Base-by-base conservation (phyloP, 2,329 filamentous ascomycete genomes). In the Phialophora macrospora region DNA sequence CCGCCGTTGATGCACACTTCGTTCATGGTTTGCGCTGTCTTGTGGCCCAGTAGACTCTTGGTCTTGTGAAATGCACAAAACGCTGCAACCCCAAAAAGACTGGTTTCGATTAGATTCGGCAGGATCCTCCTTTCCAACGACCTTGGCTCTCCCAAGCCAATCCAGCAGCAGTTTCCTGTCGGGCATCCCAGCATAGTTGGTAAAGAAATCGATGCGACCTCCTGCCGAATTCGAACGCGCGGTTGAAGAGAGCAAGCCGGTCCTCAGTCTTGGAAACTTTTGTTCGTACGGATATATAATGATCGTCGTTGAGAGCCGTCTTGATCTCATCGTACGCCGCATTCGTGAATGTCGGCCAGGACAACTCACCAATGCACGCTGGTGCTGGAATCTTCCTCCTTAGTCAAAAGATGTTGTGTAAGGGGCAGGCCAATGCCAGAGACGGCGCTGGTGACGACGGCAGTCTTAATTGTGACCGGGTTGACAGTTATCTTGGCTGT, bases 361-460 rank as follows among this genome's bases (percentile, higher is more conserved):
- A 87, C 79, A n/a, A 88, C 85, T 17, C 78, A 79, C 24, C 85
- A 85, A 22, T 85, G 85, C 0, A 82, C 74, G 9, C 22, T 17
- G 12, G 4, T 12, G 38, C 26, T 58, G 30, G 20, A 14, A 0
- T 79, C 75, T 8, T 49, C 52, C 41, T 28, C 20, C 7, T 63
- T 32, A 9, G 49, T 28, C 5, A 87, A 76, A 17, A 87, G 80
- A 1, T 83, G 76, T 9, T 81, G 74, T 4, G 81, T 79, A 0
- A 85, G 86, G 61, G 83, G 83, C n/a, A 86, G 79, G 28, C 86
- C 86, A 56, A 88, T 88, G 11, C 86, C 86, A 1, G 84, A 86
- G 0, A 83, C 84, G 60, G 84, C 83, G 55, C 85, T 85, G 81
- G 63, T 71, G 4, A 74, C 75, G 30, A 75, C 9, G 20, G 63